A percentile compares a stretch with the other conserved stretches of the same genome.
phyloP scores from a whole-genome alignment of 2,329 filamentous ascomycete genomes.

The Alternaria panax region DNA sequence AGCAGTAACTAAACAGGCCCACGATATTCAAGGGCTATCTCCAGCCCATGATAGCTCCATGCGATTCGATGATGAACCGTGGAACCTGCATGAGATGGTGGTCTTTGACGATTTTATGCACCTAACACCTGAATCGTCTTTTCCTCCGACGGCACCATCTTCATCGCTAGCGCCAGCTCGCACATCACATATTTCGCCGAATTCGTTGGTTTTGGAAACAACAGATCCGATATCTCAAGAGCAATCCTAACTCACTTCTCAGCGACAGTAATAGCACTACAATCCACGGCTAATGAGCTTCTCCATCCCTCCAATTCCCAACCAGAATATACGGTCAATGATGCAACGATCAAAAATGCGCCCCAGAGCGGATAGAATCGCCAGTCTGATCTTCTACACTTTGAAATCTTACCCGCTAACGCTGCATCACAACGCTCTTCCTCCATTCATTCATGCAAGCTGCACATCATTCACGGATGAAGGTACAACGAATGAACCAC shows the following conservation, averaged over 20 bases:
- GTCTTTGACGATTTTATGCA: not conserved
- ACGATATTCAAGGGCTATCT: not conserved
- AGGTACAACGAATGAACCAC: slow-evolving; percentile 45
- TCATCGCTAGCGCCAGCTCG: not conserved
- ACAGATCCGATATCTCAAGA: not conserved
- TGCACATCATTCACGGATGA: slow-evolving; percentile 29
- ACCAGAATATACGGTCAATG: slow-evolving; percentile 33
- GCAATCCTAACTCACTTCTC: not conserved
- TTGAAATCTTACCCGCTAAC: slow-evolving; percentile 56
- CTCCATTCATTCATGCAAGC: slow-evolving; percentile 54
- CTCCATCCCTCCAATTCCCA: slow-evolving; percentile 35
- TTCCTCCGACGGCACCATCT: not conserved
- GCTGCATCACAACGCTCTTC: slow-evolving; percentile 48
- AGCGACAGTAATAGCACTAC: not conserved
- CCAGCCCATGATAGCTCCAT: not conserved
- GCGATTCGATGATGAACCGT: not conserved
- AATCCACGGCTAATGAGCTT: not conserved
- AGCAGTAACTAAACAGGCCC: not conserved
- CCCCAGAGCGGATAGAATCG: slow-evolving; percentile 41
- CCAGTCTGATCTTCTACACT: slow-evolving; percentile 51
- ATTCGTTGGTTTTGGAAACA: not conserved
- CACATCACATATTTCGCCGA: not conserved
- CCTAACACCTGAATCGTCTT: not conserved
- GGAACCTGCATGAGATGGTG: not conserved
- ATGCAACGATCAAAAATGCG: slow-evolving; percentile 32